Base-by-base conservation (phyloP, 1,284 basidiomycete species). In the Singerocomus inundabilis region DNA sequence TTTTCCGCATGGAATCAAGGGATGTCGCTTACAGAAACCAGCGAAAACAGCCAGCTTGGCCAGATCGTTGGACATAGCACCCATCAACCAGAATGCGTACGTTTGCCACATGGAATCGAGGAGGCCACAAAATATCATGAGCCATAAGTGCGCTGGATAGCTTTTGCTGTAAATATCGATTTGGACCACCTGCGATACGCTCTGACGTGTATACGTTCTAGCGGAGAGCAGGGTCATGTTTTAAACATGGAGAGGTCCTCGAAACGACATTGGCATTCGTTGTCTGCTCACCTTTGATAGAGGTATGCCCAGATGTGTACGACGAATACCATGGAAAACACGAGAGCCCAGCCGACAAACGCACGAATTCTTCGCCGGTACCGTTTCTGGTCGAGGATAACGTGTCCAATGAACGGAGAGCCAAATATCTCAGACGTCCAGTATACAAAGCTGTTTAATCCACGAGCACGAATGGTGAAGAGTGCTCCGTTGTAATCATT, bases 251-350 rank as follows among this genome's bases (percentile, higher is more conserved):
- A 4, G 29, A 15, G 3, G n/a, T 26, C 16, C 11, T 6, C 5
- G 28, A 13, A 28, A 25, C 41, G 9, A 44, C n/a, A 9, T 48
- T 6, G 24, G 4, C 3, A 15, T 24, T n/a, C 24, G 1, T 15
- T 3, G 8, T 37, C 5, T 12, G 58, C 70, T 49, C 39, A 78
- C 79, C 56, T 72, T 57, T 82, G 80, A 53, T 80, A 81, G 55
- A 77, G 73, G 59, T 74, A 82, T 0, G 71, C 72, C 74, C 78
- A 79, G 5, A 68, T 72, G 54, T 81, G 78, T 13, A 80, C 72
- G 41, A 72, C 64, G 51, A 79, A 76, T 18, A 79, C 74, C 66
- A 80, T 72, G 21, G 58, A 43, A 25, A 79, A 60, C n/a, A 82
- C 67, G 35, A 77, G 54, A 5, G 38, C 42, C 75, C 79, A 80